Evolutionary conservation across 1,284 basidiomycete species (phyloP).

Genomic region (Peniophora sp.): DNA sequence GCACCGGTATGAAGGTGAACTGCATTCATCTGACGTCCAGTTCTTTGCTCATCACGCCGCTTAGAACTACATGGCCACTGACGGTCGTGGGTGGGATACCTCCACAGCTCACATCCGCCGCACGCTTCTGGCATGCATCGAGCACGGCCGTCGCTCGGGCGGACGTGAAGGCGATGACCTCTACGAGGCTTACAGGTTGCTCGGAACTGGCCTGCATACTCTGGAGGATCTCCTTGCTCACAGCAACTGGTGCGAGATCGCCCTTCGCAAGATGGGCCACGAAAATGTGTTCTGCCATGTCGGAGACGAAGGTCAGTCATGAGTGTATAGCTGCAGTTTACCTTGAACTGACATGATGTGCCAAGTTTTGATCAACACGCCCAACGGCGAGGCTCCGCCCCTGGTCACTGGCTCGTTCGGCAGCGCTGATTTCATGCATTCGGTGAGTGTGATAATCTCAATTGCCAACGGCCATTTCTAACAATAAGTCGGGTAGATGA

Average conservation of each 20-base stretch:
- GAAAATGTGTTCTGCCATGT: conserved; percentile 79
- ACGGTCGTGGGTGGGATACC: conserved; percentile 69
- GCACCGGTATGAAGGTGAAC: conserved; percentile 76
- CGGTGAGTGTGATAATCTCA: conserved; percentile 28
- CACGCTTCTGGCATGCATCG: conserved; percentile 57
- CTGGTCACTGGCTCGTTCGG: conserved; percentile 85
- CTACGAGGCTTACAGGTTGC: conserved; percentile 67
- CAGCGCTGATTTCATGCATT: conserved; percentile 72
- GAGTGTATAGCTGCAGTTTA: background rate
- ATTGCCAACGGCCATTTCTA: too few relatives aligned
- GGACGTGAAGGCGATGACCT: conserved; percentile 49
- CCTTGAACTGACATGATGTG: background rate
- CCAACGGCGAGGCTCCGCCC: conserved; percentile 66
- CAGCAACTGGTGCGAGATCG: conserved; percentile 74
- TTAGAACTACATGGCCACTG: conserved; percentile 54
- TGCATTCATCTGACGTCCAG: background rate
- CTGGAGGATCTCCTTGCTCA: conserved; percentile 77
- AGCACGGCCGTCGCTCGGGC: conserved; percentile 46
- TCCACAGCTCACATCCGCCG: conserved; percentile 72
- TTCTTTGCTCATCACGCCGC: conserved; percentile 14
- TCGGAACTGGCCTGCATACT: conserved; percentile 68
- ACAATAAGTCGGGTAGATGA: background rate
- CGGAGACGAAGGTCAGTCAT: conserved; percentile 56
- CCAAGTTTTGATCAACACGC: conserved; percentile 58
- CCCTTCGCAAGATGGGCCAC: conserved; percentile 67